phyloP scores from a whole-genome alignment of 1,284 basidiomycete species.

The Ceratobasidium sp. region DNA sequence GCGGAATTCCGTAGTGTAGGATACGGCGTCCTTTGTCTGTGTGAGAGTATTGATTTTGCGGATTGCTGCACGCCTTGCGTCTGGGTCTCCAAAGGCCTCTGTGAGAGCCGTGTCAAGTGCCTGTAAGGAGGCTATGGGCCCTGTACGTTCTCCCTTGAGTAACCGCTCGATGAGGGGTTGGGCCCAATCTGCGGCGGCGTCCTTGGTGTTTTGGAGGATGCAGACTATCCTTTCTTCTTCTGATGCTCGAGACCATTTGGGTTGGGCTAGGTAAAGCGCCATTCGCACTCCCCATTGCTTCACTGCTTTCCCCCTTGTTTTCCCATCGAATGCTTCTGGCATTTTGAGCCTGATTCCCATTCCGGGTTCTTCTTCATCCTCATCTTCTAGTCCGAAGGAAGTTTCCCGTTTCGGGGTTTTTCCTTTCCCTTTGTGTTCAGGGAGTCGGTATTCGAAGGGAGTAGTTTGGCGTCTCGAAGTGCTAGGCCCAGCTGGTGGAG shows the following conservation, averaged over 20 bases:
- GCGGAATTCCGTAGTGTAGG: not conserved
- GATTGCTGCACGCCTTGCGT: not conserved
- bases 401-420: no score
- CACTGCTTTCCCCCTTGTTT: not conserved
- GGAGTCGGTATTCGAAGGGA: no score
- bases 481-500: no score
- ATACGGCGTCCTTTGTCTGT: not conserved
- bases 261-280: not conserved
- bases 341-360: not conserved
- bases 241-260: not conserved
- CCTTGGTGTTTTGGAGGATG: not conserved
- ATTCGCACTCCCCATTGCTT: conserved; percentile 1
- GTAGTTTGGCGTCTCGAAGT: no score
- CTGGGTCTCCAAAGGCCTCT: conserved; percentile 3
- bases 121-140: not conserved
- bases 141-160: not conserved
- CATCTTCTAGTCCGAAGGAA: no score
- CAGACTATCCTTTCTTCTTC: not conserved
- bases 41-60: not conserved
- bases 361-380: no score
- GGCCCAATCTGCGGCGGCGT: not conserved
- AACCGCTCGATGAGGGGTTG: not conserved
- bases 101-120: not conserved
- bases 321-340: not conserved
- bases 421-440: no score